Evolutionary conservation across 2,329 filamentous ascomycete genomes (phyloP).

Genomic region (Exophiala phaeomuriformis): DNA sequence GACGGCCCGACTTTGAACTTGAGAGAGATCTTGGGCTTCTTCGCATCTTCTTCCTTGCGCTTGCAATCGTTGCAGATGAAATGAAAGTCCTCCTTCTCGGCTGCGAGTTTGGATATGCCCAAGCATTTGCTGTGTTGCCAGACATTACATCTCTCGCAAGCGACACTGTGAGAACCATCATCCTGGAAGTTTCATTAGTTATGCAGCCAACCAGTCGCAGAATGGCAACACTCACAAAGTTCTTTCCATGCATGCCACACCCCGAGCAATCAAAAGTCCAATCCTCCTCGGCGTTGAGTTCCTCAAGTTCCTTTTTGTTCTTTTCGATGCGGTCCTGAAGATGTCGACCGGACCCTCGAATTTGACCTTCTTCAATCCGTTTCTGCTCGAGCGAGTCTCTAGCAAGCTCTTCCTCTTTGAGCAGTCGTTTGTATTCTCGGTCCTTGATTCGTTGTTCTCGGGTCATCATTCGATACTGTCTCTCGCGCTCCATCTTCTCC

Average conservation of each 20-base stretch:
- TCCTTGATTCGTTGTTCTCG: constrained; percentile 80
- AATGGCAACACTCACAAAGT: constrained; percentile 46
- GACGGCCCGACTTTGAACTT: constrained; percentile 48
- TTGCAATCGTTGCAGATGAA: constrained; percentile 78
- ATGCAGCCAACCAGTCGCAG: background rate
- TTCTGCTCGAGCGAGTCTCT: constrained; percentile 70
- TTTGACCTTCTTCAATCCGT: constrained; percentile 48
- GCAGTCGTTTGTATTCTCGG: constrained; percentile 71
- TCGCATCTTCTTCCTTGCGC: constrained; percentile 56
- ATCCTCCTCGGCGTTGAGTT: constrained; percentile 67
- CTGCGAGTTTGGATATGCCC: constrained; percentile 67
- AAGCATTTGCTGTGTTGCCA: constrained; percentile 97
- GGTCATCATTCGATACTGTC: constrained; percentile 72
- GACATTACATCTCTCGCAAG: constrained; percentile 86
- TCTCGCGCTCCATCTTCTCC: constrained; percentile 63
- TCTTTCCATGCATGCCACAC: constrained; percentile 82
- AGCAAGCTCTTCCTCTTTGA: constrained; percentile 75
- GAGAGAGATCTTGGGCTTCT: constrained; percentile 54
- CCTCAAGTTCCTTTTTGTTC: constrained; percentile 66
- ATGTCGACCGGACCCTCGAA: constrained; percentile 67
- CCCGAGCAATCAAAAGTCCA: constrained; percentile 91
- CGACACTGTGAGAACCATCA: constrained; percentile 86
- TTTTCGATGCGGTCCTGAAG: constrained; percentile 76
- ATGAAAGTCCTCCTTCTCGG: constrained; percentile 77
- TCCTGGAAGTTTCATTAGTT: constrained; percentile 47